phyloP scores from a whole-genome alignment of 352 stramenopile genomes.

The Phytophthora idaei region DNA sequence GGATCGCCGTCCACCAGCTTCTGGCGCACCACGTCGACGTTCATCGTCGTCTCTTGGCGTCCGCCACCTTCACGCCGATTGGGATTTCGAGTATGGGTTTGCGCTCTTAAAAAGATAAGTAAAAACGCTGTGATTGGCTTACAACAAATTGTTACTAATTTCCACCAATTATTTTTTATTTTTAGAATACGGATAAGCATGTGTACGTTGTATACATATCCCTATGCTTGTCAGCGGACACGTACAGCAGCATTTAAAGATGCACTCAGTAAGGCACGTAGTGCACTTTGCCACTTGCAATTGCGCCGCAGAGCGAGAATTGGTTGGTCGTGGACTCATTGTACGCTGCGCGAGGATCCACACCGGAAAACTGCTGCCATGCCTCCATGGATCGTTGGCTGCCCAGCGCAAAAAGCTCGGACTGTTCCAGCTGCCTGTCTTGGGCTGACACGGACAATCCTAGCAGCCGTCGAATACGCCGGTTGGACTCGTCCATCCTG shows the following conservation, averaged over 20 bases:
- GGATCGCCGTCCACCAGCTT: constrained; percentile 82
- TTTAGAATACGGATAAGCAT: background rate
- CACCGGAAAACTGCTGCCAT: constrained; percentile 70
- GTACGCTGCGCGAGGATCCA: constrained; percentile 59
- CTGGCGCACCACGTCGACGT: constrained; percentile 88
- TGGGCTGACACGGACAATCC: constrained; percentile 51
- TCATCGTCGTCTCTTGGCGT: constrained; percentile 62
- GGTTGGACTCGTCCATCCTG: constrained; percentile 44
- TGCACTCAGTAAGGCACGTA: constrained; percentile 59
- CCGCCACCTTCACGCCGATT: constrained; percentile 25
- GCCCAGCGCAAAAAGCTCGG: constrained; percentile 54
- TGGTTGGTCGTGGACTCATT: constrained; percentile 90
- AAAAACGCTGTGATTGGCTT: constrained; percentile 13
- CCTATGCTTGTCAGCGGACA: background rate
- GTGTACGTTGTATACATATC: background rate
- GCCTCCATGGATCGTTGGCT: constrained; percentile 48
- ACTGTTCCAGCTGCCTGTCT: constrained; percentile 40
- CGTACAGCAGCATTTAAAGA: no score
- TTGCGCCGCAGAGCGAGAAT: constrained; percentile 65
- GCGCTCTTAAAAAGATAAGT: constrained; percentile 4
- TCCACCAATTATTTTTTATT: constrained; percentile 2
- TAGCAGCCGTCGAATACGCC: constrained; percentile 72
- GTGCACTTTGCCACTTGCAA: constrained; percentile 45
- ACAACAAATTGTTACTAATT: constrained; percentile 6
- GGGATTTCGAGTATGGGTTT: constrained; percentile 12